These are phyloP conservation scores for Carex sylvatica DNA, from an alignment of 202 grass and related monocot species.

Conservation along the genomic window DNA sequence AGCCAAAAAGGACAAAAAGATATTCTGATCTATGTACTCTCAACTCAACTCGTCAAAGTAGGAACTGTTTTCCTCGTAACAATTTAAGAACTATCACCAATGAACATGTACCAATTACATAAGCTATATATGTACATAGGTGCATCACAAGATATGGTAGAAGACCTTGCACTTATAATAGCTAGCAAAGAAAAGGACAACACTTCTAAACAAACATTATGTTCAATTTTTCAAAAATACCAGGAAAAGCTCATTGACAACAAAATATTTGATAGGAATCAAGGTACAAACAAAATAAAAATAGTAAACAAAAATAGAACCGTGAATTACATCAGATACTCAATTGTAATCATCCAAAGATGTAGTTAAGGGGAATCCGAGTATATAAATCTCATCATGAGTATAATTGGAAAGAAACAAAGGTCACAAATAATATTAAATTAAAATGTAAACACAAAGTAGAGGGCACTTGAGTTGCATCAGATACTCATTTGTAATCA, in stretches of 20 bases:
- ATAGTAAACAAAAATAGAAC: not conserved
- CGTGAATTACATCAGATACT: slow-evolving; percentile 63
- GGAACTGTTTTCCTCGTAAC: too few species aligned
- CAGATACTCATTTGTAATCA: slow-evolving; percentile 94
- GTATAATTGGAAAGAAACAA: too few species aligned
- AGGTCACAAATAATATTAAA: not conserved
- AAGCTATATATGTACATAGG: not conserved
- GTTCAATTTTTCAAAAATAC: not conserved
- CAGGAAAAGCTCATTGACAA: too few species aligned
- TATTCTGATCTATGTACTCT: too few species aligned
- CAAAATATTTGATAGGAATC: too few species aligned
- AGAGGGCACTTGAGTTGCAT: slow-evolving; percentile 27
- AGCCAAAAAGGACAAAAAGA: too few species aligned
- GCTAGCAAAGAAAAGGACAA: not conserved
- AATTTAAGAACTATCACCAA: too few species aligned
- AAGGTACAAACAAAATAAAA: not conserved
- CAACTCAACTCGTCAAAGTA: too few species aligned
- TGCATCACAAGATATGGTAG: too few species aligned
- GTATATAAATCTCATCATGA: slow-evolving; percentile 44
- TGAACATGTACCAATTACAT: too few species aligned
- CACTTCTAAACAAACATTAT: not conserved
- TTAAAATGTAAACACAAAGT: not conserved
- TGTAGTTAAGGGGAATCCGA: slow-evolving; percentile 99
- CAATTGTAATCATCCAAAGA: slow-evolving; percentile 82
- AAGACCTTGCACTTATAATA: not conserved